These are phyloP conservation scores for Candida glucosophila DNA, from an alignment of 1,139 yeast species.

Conservation along the genomic window DNA sequence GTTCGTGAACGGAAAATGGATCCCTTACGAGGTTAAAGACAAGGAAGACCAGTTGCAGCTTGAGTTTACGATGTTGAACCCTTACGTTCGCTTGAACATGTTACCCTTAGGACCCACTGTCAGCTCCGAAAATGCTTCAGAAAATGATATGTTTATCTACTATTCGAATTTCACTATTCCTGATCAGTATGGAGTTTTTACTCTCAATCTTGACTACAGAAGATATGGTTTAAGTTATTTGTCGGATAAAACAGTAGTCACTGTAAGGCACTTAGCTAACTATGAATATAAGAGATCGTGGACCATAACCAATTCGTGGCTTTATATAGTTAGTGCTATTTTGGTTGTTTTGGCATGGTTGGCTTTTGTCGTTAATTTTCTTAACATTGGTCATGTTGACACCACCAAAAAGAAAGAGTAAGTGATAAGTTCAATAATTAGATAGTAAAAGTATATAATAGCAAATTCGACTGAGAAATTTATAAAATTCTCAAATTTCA, in stretches of 20 bases:
- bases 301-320: constrained; percentile 92
- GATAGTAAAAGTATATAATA: too few species aligned
- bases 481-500: too few species aligned
- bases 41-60: constrained; percentile 61
- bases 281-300: constrained; percentile 92
- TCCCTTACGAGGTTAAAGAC: constrained; percentile 43
- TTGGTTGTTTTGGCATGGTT: constrained; percentile 73
- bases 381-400: constrained; percentile 35
- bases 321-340: constrained; percentile 65
- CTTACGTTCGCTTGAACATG: constrained; percentile 76
- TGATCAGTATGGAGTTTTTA: constrained; percentile 95
- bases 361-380: constrained; percentile 59
- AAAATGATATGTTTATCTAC: constrained; percentile 31
- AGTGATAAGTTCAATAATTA: constrained; percentile 1
- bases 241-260: constrained; percentile 58
- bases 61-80: constrained; percentile 86
- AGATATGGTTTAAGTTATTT: constrained; percentile 72
- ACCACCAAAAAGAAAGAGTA: constrained; percentile 23
- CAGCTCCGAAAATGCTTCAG: constrained; percentile 20
- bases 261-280: constrained; percentile 91
- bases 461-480: too few species aligned
- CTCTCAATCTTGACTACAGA: constrained; percentile 72
- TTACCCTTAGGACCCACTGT: constrained; percentile 34
- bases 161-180: constrained; percentile 59
- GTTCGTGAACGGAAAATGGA: constrained; percentile 59